Evolutionary conservation across 148 eudicot species (phyloP).

Genomic region (Dianthus caryophyllus): DNA sequence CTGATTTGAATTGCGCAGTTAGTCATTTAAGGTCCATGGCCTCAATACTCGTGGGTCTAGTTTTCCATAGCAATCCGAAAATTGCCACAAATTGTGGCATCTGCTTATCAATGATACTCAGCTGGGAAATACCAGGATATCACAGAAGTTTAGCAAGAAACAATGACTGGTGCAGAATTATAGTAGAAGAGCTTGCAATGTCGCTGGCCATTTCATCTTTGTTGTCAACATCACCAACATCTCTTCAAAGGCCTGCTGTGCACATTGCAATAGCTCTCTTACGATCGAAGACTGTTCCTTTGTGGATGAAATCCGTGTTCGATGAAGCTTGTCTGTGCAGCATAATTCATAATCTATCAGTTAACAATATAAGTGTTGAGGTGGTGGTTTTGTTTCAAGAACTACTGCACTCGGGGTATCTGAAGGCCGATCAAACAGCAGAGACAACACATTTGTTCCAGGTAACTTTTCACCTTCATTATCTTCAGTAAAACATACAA

Average conservation of each 20-base stretch:
- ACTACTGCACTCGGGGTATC: slow-evolving; percentile 43
- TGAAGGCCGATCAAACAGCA: slow-evolving; percentile 55
- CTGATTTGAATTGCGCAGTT: slow-evolving; percentile 28
- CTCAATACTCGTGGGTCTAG: slow-evolving; percentile 64
- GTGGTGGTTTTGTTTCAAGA: slow-evolving; percentile 62
- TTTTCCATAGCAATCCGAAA: slow-evolving; percentile 44
- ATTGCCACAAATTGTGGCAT: slow-evolving; percentile 60
- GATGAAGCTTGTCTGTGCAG: slow-evolving; percentile 54
- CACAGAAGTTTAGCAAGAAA: slow-evolving; percentile 27
- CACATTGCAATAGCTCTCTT: slow-evolving; percentile 60
- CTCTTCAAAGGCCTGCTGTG: slow-evolving; percentile 61
- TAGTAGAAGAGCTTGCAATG: slow-evolving; percentile 81
- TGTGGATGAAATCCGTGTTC: slow-evolving; percentile 69
- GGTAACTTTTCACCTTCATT: slow-evolving; percentile 35
- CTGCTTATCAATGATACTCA: slow-evolving; percentile 57
- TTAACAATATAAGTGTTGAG: slow-evolving; percentile 50
- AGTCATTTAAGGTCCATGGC: slow-evolving; percentile 49
- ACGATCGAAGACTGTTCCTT: slow-evolving; percentile 41
- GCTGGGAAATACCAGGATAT: slow-evolving; percentile 47
- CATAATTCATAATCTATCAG: slow-evolving; percentile 57
- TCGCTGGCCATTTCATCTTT: slow-evolving; percentile 61
- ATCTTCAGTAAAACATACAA: neutral
- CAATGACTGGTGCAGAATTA: slow-evolving; percentile 65
- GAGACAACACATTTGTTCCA: slow-evolving; percentile 53
- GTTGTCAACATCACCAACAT: slow-evolving; percentile 49